Conservation (phyloP, 352 stramenopile species). For the Pythium angustatum region DNA sequence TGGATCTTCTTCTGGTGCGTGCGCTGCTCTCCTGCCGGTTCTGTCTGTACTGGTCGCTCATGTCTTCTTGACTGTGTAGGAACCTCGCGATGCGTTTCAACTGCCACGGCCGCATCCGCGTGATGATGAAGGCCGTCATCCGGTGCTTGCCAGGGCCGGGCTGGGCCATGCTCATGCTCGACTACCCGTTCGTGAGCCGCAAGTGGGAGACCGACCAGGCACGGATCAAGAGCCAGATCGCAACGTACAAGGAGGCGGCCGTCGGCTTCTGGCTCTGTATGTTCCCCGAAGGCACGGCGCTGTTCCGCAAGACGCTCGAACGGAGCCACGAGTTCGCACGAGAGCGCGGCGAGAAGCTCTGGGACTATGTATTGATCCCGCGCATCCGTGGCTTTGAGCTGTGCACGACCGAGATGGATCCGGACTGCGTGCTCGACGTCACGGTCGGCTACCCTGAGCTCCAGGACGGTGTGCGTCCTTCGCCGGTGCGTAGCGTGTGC, state of each 20-base stretch:
- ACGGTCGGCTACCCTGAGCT: conserved; percentile 82
- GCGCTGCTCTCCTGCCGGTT: no score
- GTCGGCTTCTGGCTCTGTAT: conserved; percentile 67
- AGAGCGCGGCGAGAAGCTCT: conserved; percentile 42
- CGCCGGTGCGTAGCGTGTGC: conserved; percentile 35
- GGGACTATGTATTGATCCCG: conserved; percentile 72
- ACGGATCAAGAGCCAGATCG: conserved; percentile 47
- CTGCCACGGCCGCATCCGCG: conserved; percentile 68
- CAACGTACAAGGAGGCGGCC: conserved; percentile 50
- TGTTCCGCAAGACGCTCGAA: conserved; percentile 69
- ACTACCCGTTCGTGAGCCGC: conserved; percentile 75
- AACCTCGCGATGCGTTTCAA: conserved; percentile 63
- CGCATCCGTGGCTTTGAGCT: conserved; percentile 69
- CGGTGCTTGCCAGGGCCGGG: conserved; percentile 59
- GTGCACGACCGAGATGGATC: conserved; percentile 62
- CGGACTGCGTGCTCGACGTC: conserved; percentile 69
- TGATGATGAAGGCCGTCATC: conserved; percentile 81
- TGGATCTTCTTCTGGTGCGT: conserved; percentile 80
- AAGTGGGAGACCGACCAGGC: conserved; percentile 68
- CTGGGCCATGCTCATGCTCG: conserved; percentile 67
- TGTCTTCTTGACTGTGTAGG: no score
- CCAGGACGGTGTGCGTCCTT: conserved; percentile 61
- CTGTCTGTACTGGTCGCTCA: no score
- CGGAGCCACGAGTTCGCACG: conserved; percentile 62
- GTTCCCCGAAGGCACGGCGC: conserved; percentile 77